Evolutionary conservation across 257 asterid genomes (phyloP).

Genomic region (Solanum stenotomum): DNA sequence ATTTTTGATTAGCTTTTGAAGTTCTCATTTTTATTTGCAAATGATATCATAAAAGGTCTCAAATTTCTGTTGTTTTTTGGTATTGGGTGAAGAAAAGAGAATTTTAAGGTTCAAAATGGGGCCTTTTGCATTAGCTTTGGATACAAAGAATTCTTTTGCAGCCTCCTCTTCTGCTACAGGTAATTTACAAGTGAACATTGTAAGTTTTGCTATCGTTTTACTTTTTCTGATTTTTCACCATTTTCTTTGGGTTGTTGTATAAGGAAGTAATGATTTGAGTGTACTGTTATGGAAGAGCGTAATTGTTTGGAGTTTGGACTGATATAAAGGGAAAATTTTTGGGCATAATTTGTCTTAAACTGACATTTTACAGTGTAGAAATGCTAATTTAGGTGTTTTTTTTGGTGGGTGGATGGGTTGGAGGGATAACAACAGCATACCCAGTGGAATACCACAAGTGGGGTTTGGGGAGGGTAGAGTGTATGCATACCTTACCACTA

Average conservation of each 20-base stretch:
- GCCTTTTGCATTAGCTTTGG: slow-evolving; percentile 55
- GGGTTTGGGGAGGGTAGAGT: not conserved
- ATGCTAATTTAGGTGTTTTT: not conserved
- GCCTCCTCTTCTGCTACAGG: slow-evolving; percentile 7
- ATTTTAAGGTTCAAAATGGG: slow-evolving; percentile 31
- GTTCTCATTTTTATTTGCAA: not conserved
- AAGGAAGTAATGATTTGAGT: not conserved
- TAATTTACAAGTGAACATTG: not conserved
- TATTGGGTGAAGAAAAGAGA: not conserved
- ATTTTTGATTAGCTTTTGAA: not conserved
- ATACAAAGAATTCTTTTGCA: slow-evolving; percentile 35
- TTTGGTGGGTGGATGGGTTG: not conserved
- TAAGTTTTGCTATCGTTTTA: not conserved
- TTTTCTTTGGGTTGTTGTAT: not conserved
- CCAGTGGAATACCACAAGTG: not conserved
- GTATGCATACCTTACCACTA: not conserved
- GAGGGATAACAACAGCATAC: not conserved
- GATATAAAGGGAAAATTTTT: not conserved
- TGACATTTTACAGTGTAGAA: not conserved
- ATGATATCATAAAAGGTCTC: not conserved
- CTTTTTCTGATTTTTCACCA: not conserved
- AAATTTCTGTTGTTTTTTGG: not conserved
- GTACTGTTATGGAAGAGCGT: not conserved
- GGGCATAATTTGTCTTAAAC: not conserved
- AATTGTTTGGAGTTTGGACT: not conserved